Base-by-base conservation (phyloP, 345 rosid genomes). In the Populus nigra region DNA sequence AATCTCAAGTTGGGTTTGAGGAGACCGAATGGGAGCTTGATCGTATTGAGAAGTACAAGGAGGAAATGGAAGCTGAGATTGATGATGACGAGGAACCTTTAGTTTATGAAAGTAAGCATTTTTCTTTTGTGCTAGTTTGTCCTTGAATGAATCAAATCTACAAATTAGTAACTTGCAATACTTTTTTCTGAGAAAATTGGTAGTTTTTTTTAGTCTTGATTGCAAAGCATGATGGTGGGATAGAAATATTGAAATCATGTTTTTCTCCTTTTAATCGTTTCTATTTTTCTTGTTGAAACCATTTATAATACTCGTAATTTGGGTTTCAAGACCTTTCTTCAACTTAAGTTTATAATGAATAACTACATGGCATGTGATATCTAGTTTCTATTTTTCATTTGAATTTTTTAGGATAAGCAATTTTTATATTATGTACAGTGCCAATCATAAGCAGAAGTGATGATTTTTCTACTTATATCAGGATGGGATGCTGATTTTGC, bases 401-500 rank as follows among this genome's bases (percentile, higher is more conserved):
- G 13, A 77, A 74, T 29, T 73, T 69, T 13, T 68, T n/a, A 61
- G 71, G 72, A 20, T 50, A 33, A 57, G 65, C 27, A 7, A 20
- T 39, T 59, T 57, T 41, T 38, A 27, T 43, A 23, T 63, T 12
- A 6, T 69, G 36, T 33, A 2, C 29, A 49, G 29, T 72, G 50
- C 50, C 29, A 59, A 57, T 57, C 25, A n/a, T n/a, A n/a, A 59
- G 65, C 65, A 23, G 29, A 59, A 25, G 29, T 23, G 65, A 4
- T 59, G 38, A 50, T 36, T 49, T 27, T 45, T 79, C 36, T 20
- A 0, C 20, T 23, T 33, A 36, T 69, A 66, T 80, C 88, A 96
- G 99, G 89, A 57, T 96, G 99, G 99, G 99, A 96, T 89, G 93
- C 99, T 82, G 99, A 96, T 84, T 90, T 96, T 89, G 99, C 99